A percentile compares a stretch with the other conserved stretches of the same genome.
These are phyloP conservation scores for Yamadazyma ubonensis DNA, from an alignment of 805 yeast genomes.

Conservation along the genomic window DNA sequence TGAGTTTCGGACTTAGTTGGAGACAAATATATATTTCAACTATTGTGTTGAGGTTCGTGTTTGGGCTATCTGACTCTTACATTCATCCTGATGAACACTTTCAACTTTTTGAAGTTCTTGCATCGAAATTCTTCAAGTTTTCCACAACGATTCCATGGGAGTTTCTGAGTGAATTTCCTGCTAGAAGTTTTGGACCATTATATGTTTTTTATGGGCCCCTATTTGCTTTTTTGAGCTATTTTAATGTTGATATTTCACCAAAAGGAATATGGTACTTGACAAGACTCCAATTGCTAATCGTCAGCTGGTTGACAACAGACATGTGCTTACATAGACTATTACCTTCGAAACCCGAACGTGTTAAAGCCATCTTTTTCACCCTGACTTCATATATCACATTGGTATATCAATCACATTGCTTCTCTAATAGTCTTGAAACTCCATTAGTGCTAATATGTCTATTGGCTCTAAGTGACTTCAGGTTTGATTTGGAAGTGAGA, in stretches of 20 bases:
- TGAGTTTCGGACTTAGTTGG: slow-evolving; percentile 37
- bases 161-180: slow-evolving; percentile 53
- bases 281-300: slow-evolving; percentile 48
- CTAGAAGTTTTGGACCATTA: slow-evolving; percentile 71
- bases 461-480: slow-evolving; percentile 47
- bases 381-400: slow-evolving; percentile 68
- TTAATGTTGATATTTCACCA: slow-evolving; percentile 45
- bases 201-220: slow-evolving; percentile 71
- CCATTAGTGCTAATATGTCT: slow-evolving; percentile 49
- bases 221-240: slow-evolving; percentile 28
- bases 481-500: slow-evolving; percentile 20
- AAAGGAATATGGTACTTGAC: slow-evolving; percentile 50
- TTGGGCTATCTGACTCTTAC: slow-evolving; percentile 73
- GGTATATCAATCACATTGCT: slow-evolving; percentile 80
- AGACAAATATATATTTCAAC: slow-evolving; percentile 45
- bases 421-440: slow-evolving; percentile 86
- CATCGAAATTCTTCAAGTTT: slow-evolving; percentile 45
- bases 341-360: slow-evolving; percentile 49
- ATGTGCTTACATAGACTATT: slow-evolving; percentile 46
- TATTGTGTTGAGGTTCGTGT: slow-evolving; percentile 48
- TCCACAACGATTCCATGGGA: slow-evolving; percentile 76
- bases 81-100: slow-evolving; percentile 98
- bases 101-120: slow-evolving; percentile 79
- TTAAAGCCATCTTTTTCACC: slow-evolving; percentile 48
- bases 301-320: slow-evolving; percentile 39